A percentile compares a stretch with the other conserved stretches of the same genome.
Evolutionary conservation across 2,329 filamentous ascomycete genomes (phyloP).

Genomic region (Cladorrhinum sp.): DNA sequence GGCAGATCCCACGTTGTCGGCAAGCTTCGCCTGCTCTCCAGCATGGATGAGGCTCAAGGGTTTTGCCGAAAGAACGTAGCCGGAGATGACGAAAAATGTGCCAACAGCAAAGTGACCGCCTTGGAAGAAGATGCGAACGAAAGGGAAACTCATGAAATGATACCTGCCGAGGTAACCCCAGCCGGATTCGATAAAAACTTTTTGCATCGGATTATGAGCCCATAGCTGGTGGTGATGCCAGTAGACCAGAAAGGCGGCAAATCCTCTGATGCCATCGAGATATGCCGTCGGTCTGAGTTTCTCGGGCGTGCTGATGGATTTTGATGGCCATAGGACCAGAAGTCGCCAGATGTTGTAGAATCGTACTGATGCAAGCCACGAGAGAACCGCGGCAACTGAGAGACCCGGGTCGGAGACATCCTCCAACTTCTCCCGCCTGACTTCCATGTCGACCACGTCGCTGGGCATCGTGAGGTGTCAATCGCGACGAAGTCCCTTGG

Average conservation of each 20-base stretch:
- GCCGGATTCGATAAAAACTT: constrained; percentile 48
- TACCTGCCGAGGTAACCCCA: constrained; percentile 50
- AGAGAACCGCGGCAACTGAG: constrained; percentile 1
- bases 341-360: constrained; percentile 11
- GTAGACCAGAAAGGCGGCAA: constrained; percentile 65
- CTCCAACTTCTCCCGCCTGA: constrained; percentile 11
- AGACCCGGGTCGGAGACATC: neutral
- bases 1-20: constrained; percentile 43
- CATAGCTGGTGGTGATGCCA: constrained; percentile 59
- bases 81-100: constrained; percentile 56
- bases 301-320: constrained; percentile 15
- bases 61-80: constrained; percentile 54
- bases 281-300: constrained; percentile 53
- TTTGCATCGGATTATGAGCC: constrained; percentile 45
- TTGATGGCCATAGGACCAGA: constrained; percentile 17
- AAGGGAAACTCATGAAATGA: constrained; percentile 52
- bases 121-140: constrained; percentile 57
- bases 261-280: constrained; percentile 64
- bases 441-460: constrained; percentile 17
- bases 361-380: constrained; percentile 9
- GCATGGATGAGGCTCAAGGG: constrained; percentile 45
- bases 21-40: constrained; percentile 40
- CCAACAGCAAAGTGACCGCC: constrained; percentile 61
- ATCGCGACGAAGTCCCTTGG: neutral
- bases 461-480: constrained; percentile 3